Evolutionary conservation across 208 protist genomes (phyloP), one percentile per base, ranked within the genome.

Genomic region (Acanthamoeba triangularis): DNA sequence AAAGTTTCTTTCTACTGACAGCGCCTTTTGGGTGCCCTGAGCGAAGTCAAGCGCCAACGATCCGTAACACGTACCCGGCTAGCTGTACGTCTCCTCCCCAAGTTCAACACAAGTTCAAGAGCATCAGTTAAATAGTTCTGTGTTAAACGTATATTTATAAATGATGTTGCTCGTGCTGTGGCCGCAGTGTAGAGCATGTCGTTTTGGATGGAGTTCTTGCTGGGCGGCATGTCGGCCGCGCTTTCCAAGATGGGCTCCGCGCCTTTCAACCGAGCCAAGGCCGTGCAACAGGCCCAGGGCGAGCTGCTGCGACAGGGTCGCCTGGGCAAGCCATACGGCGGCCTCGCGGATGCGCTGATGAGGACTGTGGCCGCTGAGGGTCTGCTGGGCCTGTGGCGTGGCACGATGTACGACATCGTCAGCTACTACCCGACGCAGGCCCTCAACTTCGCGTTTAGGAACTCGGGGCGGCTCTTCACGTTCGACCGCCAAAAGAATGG

Each of bases 401-500:
- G 99, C 93, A 99, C 99, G 98, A 91, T 98, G 30, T 98, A 98
- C 35, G 99, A 99, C 97, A 97, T 99, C 33, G 96, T 99, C 91
- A 98, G 99, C 91, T 99, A 99, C 98, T 99, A 99, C 98, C 99
- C 99, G 90, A 99, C 99, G 63, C 99, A 99, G 98, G 99, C 99
- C 28, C 98, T 99, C 91, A 99, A 99, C 99, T 99, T 99, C 94
- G 98, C 99, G 69, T 99, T 99, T 98, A 99, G 99, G 98, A 99
- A 99, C 93, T 96, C 97, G 97, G 99, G 99, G 97, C 96, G 96
- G 61, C 97, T 99, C 94, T 99, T 99, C 96, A 96, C 97, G n/a
- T 33, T 49, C 44, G 56, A 98, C 98, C 94, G 72, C 14, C 59
- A 91, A 1, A 85, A 96, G 59, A 69, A 96, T 61, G 72, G 54